Conservation (phyloP, 805 yeast genomes). For the Debaryomyces maramus region DNA sequence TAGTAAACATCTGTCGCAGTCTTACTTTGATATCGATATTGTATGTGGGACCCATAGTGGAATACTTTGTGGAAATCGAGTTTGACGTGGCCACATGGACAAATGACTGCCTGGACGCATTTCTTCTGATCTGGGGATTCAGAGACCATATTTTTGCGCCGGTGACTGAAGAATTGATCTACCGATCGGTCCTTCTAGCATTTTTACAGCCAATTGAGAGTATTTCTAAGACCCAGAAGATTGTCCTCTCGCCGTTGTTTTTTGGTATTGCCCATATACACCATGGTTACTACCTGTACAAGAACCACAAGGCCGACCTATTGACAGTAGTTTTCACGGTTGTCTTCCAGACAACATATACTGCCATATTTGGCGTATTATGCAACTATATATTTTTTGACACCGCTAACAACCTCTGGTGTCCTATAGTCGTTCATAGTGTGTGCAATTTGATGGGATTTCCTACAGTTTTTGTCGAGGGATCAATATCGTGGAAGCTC, state of each 20-base stretch:
- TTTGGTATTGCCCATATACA: conserved; percentile 82
- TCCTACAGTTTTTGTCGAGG: conserved; percentile 41
- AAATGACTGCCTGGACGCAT: conserved; percentile 19
- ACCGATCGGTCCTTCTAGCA: conserved; percentile 48
- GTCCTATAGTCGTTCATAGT: conserved; percentile 57
- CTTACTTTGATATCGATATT: conserved; percentile 31
- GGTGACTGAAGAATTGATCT: conserved; percentile 72
- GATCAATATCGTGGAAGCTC: conserved; percentile 20
- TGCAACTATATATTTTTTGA: conserved; percentile 57
- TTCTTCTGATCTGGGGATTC: conserved; percentile 39
- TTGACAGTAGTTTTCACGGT: conserved; percentile 34
- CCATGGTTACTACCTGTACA: conserved; percentile 57
- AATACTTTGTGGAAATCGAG: conserved; percentile 21
- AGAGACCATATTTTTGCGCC: conserved; percentile 73
- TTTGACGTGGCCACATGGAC: conserved; percentile 9
- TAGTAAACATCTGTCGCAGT: conserved; percentile 13
- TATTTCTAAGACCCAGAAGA: not conserved
- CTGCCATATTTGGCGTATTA: conserved; percentile 69
- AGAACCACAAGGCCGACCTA: conserved; percentile 21
- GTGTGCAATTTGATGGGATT: conserved; percentile 73
- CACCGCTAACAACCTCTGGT: conserved; percentile 51
- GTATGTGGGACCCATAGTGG: conserved; percentile 50
- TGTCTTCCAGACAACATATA: conserved; percentile 58
- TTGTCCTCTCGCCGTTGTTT: conserved; percentile 52
- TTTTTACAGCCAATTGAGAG: conserved; percentile 17